Conservation (phyloP, 768 basidiomycete genomes). For the Mrakia blollopis region DNA sequence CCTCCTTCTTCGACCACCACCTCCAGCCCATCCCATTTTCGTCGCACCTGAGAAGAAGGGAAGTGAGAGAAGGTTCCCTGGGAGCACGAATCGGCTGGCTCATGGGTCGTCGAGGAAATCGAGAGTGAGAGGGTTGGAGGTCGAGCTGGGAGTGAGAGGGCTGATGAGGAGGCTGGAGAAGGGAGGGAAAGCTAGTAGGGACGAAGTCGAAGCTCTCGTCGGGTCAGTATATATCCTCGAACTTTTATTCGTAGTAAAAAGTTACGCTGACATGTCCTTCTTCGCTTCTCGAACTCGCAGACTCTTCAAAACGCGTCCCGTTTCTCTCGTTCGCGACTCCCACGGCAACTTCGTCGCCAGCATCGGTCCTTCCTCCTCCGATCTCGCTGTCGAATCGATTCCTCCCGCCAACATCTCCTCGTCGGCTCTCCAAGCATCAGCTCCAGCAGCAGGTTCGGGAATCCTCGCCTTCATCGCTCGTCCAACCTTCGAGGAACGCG, state of each 20-base stretch:
- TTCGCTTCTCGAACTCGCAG: background rate
- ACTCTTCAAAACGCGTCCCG: constrained; percentile 21
- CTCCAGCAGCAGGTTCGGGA: constrained; percentile 21
- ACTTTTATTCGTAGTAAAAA: background rate
- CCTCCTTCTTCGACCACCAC: constrained; percentile 24
- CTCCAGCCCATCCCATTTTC: constrained; percentile 27
- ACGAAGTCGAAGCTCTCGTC: constrained; percentile 26
- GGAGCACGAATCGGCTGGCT: constrained; percentile 16
- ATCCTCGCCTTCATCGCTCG: constrained; percentile 30
- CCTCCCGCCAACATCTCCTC: background rate
- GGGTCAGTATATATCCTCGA: background rate
- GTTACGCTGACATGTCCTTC: background rate
- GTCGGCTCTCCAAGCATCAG: constrained; percentile 6
- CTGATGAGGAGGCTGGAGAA: constrained; percentile 29
- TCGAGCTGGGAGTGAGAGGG: constrained; percentile 21
- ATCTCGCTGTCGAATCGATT: background rate
- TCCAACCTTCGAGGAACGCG: constrained; percentile 16
- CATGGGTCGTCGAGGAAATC: background rate
- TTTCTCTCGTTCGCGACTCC: constrained; percentile 14
- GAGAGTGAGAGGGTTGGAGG: constrained; percentile 11
- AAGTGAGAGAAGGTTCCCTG: constrained; percentile 23
- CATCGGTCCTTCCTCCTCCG: constrained; percentile 8
- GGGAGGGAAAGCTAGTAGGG: constrained; percentile 5
- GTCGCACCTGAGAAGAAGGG: background rate
- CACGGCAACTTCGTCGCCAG: constrained; percentile 13